These are phyloP conservation scores for Xerocomellus chrysenteron DNA, from an alignment of 768 basidiomycete species.

Conservation along the genomic window DNA sequence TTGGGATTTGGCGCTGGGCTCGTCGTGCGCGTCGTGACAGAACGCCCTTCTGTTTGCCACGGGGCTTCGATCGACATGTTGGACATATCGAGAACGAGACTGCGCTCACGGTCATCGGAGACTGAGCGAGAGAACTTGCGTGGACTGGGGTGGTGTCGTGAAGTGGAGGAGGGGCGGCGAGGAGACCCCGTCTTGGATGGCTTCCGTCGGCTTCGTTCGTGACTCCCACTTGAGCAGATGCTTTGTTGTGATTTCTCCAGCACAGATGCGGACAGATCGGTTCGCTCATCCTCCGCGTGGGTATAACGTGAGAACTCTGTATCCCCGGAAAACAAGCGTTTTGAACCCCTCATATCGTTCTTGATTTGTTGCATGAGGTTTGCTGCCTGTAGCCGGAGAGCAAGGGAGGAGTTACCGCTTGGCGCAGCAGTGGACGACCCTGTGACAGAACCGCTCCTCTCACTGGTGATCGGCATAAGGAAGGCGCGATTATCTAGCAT, in stretches of 20 bases:
- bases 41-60: conserved; percentile 27
- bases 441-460: conserved; percentile 24
- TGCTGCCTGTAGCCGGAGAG: conserved; percentile 74
- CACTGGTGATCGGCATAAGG: conserved; percentile 12
- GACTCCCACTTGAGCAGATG: conserved; percentile 29
- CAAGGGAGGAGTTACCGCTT: conserved; percentile 56
- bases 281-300: conserved; percentile 15
- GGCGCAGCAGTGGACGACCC: conserved; percentile 32
- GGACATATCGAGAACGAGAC: conserved; percentile 41
- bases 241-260: conserved; percentile 25
- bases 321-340: conserved; percentile 69
- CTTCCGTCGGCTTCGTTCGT: conserved; percentile 27
- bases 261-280: conserved; percentile 12
- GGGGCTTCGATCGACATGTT: conserved; percentile 45
- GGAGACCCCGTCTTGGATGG: conserved; percentile 26
- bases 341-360: conserved; percentile 65
- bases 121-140: conserved; percentile 41
- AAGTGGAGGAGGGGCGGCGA: conserved; percentile 36
- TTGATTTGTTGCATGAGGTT: conserved; percentile 85
- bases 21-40: conserved; percentile 7
- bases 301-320: conserved; percentile 51
- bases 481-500: conserved; percentile 10
- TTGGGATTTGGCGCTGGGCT: conserved; percentile 5
- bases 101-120: conserved; percentile 42
- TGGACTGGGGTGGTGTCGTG: conserved; percentile 43